phyloP scores from a whole-genome alignment of 2,329 filamentous ascomycete species.

The Claviceps pazoutovae region DNA sequence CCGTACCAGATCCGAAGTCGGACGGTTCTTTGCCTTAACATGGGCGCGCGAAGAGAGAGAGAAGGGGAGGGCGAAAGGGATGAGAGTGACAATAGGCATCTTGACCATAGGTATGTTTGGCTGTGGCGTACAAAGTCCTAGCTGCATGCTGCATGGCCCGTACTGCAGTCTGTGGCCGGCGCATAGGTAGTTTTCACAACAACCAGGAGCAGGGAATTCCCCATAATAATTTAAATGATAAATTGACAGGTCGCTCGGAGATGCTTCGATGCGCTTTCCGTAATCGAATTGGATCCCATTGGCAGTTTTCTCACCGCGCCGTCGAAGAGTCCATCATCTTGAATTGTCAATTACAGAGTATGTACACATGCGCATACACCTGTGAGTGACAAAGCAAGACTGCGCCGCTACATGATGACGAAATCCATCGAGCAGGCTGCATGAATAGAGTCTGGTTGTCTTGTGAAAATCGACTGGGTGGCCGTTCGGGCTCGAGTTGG shows the following conservation, averaged over 20 bases:
- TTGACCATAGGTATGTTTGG: neutral
- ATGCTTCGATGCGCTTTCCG: neutral
- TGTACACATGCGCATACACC: neutral
- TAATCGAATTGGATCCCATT: neutral
- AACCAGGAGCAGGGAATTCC: neutral
- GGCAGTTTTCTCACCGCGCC: neutral
- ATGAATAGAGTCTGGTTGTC: slow-evolving; percentile 8
- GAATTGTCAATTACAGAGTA: neutral
- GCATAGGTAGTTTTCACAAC: neutral
- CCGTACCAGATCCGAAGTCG: too few relatives aligned
- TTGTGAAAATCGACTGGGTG: slow-evolving; percentile 16
- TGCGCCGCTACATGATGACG: slow-evolving; percentile 31
- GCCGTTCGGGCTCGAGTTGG: slow-evolving; percentile 21
- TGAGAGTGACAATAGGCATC: neutral
- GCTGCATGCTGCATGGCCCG: slow-evolving; percentile 3
- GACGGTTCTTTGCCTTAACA: too few relatives aligned
- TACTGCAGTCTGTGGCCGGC: neutral
- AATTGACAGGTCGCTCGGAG: neutral
- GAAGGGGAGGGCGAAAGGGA: neutral
- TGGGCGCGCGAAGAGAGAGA: neutral
- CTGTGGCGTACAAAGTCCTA: slow-evolving; percentile 1
- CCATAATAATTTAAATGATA: neutral
- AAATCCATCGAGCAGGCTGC: slow-evolving; percentile 4
- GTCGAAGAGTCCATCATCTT: neutral
- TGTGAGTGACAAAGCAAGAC: slow-evolving; percentile 10